Conservation (phyloP, 257 asterid genomes). For the Solanum neorickii region DNA sequence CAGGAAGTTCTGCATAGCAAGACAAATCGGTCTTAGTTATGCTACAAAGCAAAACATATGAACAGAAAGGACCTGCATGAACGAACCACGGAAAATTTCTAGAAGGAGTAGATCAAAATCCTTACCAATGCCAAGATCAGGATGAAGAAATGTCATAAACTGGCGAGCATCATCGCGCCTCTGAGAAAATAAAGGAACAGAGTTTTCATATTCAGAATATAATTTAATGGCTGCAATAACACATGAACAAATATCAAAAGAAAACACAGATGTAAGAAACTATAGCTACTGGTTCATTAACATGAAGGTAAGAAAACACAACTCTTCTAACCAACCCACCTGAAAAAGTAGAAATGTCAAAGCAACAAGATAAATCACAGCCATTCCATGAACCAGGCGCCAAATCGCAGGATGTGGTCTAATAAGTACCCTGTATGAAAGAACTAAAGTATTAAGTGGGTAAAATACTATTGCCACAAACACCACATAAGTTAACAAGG, state of each 20-base stretch:
- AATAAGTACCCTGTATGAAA: constrained; percentile 68
- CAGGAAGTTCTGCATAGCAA: constrained; percentile 76
- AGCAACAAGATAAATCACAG: constrained; percentile 83
- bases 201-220: neutral
- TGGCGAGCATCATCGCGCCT: constrained; percentile 85
- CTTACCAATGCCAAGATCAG: constrained; percentile 92
- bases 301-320: neutral
- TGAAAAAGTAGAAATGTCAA: constrained; percentile 91
- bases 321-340: constrained; percentile 28
- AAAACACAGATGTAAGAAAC: neutral
- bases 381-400: constrained; percentile 98
- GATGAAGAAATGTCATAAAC: constrained; percentile 77
- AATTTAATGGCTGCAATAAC: neutral
- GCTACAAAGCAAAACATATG: neutral
- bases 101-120: constrained; percentile 7
- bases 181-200: constrained; percentile 31
- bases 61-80: neutral
- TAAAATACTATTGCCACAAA: neutral
- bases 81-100: neutral
- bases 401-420: constrained; percentile 98
- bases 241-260: neutral
- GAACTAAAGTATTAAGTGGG: neutral
- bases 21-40: neutral
- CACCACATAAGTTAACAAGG: neutral
- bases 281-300: neutral